These are phyloP conservation scores for Nicotiana paniculata DNA, from an alignment of 257 asterid genomes.

Conservation along the genomic window DNA sequence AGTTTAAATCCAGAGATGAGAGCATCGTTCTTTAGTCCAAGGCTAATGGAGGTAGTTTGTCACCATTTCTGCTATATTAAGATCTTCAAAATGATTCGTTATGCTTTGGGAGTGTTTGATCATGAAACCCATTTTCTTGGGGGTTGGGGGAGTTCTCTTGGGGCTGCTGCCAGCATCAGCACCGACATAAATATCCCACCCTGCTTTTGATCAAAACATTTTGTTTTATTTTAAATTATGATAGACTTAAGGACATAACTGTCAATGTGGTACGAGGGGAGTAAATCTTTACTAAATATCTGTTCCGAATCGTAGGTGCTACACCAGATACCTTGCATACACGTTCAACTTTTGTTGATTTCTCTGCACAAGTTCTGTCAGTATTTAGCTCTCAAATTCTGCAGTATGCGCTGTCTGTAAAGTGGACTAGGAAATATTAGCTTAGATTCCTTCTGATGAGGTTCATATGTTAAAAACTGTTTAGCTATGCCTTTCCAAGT, in stretches of 20 bases:
- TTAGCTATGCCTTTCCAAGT: background rate
- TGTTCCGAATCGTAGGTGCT: background rate
- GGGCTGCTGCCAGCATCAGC: background rate
- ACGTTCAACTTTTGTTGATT: background rate
- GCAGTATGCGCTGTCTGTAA: background rate
- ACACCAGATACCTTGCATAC: background rate
- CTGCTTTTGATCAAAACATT: background rate
- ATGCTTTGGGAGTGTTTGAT: background rate
- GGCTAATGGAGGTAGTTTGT: constrained; percentile 86
- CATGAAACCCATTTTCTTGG: background rate
- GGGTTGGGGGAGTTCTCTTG: background rate
- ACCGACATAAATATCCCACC: background rate
- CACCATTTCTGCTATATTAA: constrained; percentile 3
- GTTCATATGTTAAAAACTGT: background rate
- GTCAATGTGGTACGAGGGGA: background rate
- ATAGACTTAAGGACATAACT: background rate
- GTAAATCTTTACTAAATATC: background rate
- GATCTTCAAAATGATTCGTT: background rate
- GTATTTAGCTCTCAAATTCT: background rate
- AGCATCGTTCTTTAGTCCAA: constrained; percentile 82
- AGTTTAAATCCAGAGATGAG: constrained; percentile 77
- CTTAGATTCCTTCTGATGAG: background rate
- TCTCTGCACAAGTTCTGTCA: background rate
- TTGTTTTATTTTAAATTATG: background rate
- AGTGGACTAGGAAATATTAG: background rate